phyloP scores from a whole-genome alignment of 495 filamentous ascomycete species.

The Astrothelium macrocarpum region DNA sequence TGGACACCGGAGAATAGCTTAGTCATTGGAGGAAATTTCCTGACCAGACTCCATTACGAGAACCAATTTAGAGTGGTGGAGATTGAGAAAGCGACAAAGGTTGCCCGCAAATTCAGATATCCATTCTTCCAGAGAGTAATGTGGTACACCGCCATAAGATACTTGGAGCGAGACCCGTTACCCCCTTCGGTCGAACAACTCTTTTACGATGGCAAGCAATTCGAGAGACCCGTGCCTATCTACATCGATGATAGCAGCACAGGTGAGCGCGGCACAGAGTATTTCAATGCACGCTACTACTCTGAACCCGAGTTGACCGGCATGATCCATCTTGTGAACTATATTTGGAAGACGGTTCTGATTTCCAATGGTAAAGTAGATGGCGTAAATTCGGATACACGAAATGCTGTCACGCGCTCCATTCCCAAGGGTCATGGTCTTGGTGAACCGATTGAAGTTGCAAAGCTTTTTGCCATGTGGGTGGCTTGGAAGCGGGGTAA shows the following conservation, averaged over 20 bases:
- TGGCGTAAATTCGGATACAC: slow-evolving; percentile 45
- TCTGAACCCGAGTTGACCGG: slow-evolving; percentile 62
- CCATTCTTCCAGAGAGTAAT: slow-evolving; percentile 67
- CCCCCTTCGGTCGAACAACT: slow-evolving; percentile 47
- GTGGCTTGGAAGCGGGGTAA: slow-evolving; percentile 66
- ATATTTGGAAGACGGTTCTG: slow-evolving; percentile 58
- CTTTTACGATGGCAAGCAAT: slow-evolving; percentile 48
- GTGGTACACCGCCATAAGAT: slow-evolving; percentile 60
- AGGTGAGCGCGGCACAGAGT: slow-evolving; percentile 36
- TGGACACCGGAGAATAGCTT: slow-evolving; percentile 70
- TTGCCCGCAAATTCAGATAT: slow-evolving; percentile 59
- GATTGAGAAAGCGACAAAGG: slow-evolving; percentile 65
- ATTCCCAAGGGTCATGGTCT: slow-evolving; percentile 51
- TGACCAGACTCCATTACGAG: slow-evolving; percentile 58
- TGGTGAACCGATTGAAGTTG: slow-evolving; percentile 48
- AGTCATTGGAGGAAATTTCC: slow-evolving; percentile 69
- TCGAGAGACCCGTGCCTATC: slow-evolving; percentile 45
- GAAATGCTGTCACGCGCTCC: slow-evolving; percentile 51
- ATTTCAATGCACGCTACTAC: slow-evolving; percentile 56
- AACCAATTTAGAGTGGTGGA: slow-evolving; percentile 65
- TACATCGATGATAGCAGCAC: slow-evolving; percentile 48
- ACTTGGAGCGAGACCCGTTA: slow-evolving; percentile 57
- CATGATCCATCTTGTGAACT: slow-evolving; percentile 51
- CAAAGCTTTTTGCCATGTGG: slow-evolving; percentile 60
- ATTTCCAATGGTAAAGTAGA: slow-evolving; percentile 55